Evolutionary conservation across 441 rosid species (phyloP), one percentile per base, ranked within the genome.

Genomic region (Populus tomentosa): DNA sequence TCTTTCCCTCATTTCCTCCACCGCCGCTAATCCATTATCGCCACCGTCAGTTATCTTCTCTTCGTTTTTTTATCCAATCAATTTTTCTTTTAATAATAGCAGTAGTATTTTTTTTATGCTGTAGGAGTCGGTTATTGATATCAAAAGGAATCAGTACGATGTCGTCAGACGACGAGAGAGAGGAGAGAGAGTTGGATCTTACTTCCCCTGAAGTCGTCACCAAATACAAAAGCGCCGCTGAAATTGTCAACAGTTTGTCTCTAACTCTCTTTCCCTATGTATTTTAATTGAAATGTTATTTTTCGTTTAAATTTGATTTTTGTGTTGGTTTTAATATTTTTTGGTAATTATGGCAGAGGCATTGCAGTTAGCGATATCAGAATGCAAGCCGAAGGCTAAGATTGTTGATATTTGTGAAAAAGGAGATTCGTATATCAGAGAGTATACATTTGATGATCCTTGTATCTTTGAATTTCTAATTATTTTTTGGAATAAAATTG

Each of bases 181-280:
- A 94, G 85, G 98, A 92, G 97, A 92, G 87, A 92, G 98, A 96
- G 89, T 73, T 92, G 88, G 95, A 94, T 89, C 98, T 94, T 83
- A 81, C 88, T 75, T 89, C 98, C 79, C 89, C 93, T 68, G 99
- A 96, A 80, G 98, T 92, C 56, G 98, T 96, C 81, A 96, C 97
- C 82, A 94, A 94, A 77, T 94, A 92, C 89, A 96, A 96, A 82
- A 84, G 82, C 90, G 99, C 99, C 67, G 92, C 99, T 26, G 99
- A 92, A 82, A 94, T 94, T 79, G 92, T 87, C 71, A 96, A 94
- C 88, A 94, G 99, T 95, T 85, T 78, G 46, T 56, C 50, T 6
- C 23, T 74, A 33, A 18, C 79, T 46, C 24, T 70, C 36, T 20
- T 32, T 10, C 13, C 42, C 53, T 5, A 50, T 50, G 56, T 4